Evolutionary conservation across 2,329 filamentous ascomycete species (phyloP), one percentile per base, ranked within the genome.

Genomic region (Nigrospora oryzae): DNA sequence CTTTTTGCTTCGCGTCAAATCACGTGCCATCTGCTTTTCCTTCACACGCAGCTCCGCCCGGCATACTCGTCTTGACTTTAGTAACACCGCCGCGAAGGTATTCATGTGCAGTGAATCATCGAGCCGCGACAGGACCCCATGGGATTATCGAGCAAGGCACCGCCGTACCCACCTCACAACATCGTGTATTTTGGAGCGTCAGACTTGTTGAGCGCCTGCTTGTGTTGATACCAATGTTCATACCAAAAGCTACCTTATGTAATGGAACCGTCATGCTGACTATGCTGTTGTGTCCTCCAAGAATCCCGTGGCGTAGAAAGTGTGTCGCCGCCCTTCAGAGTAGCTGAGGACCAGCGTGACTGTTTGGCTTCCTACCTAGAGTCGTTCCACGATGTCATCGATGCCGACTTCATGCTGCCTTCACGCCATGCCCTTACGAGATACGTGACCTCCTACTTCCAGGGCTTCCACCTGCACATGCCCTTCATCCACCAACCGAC

Each of bases 401-500:
- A 57, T 36, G 53, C 55, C 0, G 47, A 37, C 37, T 66, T 61
- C 47, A 56, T 55, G 23, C 46, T 67, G 1, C 64, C 64, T 1
- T 66, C 64, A 0, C 53, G 63, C 2, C 63, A 67, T 40, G 58
- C 63, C 11, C 53, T 67, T 4, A 62, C 61, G 1, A 49, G 63
- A 31, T 64, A 65, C 39, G 44, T 65, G 1, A 64, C 60, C 0
- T 61, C 62, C 4, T 67, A 59, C 30, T 60, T 67, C 15, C 58
- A 63, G 13, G 63, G 64, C 0, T 67, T 67, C 28, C 63, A 66
- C 34, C 55, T 61, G 0, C 63, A 67, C 30, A 62, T 67, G 57
- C 56, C 60, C 1, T 67, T 67, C 40, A 62, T 67, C 6, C 64
- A 67, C 48, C 46, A 54, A 2, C 61, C 53, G 1, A 66, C 63